Base-by-base conservation (phyloP, 257 asterid species). In the Rubia yunnanensis region DNA sequence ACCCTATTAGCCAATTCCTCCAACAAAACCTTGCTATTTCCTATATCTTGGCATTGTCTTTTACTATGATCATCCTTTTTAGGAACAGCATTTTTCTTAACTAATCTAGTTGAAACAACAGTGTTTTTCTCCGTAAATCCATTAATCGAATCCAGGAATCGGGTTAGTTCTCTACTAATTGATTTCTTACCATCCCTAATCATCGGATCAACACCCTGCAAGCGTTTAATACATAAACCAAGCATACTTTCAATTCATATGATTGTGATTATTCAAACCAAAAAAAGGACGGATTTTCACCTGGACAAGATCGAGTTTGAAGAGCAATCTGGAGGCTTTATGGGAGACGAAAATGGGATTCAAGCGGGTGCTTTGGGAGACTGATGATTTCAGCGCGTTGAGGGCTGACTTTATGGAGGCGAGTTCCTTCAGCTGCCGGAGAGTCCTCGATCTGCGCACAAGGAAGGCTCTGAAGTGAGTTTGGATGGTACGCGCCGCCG, bases 131-230 rank as follows among this genome's bases (percentile, higher is more conserved):
- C 73, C 23, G 58, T 55, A 59, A 55, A 56, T 53, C 82, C 88
- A 34, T 82, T 86, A 71, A 85, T 67, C 23, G 72, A 78, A 72
- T 85, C 89, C 77, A 90, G 55, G 30, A 87, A 84, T 5, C 52
- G 66, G 77, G 76, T 57, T 73, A 90, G 61, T 69, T 90, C 96
- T 63, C 81, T 69, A 56, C 73, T 74, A 69, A 88, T 57, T 22
- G 90, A 83, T 26, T 28, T 81, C 70, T 80, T 88, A 58, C 95
- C 96, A 79, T 86, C 84, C 71, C 95, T 80, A 78, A 90, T 81
- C 91, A 90, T 80, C 11, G 95, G 92, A 73, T 90, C 97, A 36
- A 79, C 81, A 34, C 91, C 97, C 97, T 90, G 85, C 77, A 79
- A 44, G 67, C 27, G 5, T 7, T 36, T 10, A 20, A 24, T 26